Base-by-base conservation (phyloP, 139 green algal species). In the Ulvella scutata region DNA sequence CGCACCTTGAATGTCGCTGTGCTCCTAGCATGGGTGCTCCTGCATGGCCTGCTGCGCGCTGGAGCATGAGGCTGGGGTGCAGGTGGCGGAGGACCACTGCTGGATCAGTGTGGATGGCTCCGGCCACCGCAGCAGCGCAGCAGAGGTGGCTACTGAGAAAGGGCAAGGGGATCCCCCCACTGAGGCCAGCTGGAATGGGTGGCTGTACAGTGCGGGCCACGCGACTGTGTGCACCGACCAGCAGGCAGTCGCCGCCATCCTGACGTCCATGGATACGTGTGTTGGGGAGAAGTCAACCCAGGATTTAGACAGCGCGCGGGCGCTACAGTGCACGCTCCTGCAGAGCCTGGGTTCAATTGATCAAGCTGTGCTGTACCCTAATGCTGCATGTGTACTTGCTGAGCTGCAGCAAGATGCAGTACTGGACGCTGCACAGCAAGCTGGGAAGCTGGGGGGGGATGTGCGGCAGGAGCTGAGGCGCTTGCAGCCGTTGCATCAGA, bases 1-100 rank as follows among this genome's bases (percentile, higher is more conserved):
- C n/a, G n/a, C n/a, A n/a, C n/a, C n/a, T n/a, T n/a, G n/a, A n/a
- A n/a, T n/a, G n/a, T n/a, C n/a, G n/a, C n/a, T n/a, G n/a, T n/a
- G n/a, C n/a, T n/a, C n/a, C n/a, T n/a, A n/a, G n/a, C n/a, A n/a
- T n/a, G n/a, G n/a, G n/a, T n/a, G n/a, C n/a, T n/a, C n/a, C n/a
- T n/a, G n/a, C n/a, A n/a, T n/a, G n/a, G n/a, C n/a, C n/a, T n/a
- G n/a, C n/a, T n/a, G n/a, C n/a, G n/a, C n/a, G n/a, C n/a, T n/a
- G n/a, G n/a, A n/a, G n/a, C n/a, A n/a, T n/a, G n/a, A n/a, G n/a
- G n/a, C n/a, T n/a, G n/a, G n/a, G n/a, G 51, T 23, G 51, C 51
- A 67, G 51, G 51, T 67, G 13, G 51, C 51, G 33, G 51, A 67
- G 51, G 51, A 67, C 51, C 51, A 67, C 51, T 67, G 51, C 51